Base-by-base conservation (phyloP, 129 eudicot species). In the Flaveria robusta region DNA sequence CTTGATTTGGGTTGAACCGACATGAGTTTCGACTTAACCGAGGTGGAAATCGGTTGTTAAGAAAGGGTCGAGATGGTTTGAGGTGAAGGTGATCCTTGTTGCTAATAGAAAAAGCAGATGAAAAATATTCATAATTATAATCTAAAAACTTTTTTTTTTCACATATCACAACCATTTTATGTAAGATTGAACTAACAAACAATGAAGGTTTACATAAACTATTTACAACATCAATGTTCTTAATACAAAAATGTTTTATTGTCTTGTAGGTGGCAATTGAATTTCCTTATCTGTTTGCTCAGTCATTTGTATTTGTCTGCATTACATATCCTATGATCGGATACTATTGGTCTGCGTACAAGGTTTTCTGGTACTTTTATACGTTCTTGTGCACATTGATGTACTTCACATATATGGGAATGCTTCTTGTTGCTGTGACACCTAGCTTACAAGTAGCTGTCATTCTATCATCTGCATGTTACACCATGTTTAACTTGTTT, bases 291-390 rank as follows among this genome's bases (percentile, higher is more conserved):
- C 72, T 85, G 46, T 82, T 87, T 15, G 80, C 70, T 15, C 85
- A 75, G 58, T 18, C 95, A 70, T 56, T 87, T 66, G 58, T 54
- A 59, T 91, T 79, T 58, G 67, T 79, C 12, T 75, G 82, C 70
- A 85, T 89, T 23, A 85, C 91, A 1, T 88, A 88, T 78, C 91
- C 97, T 4, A 86, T 86, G 91, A 86, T 88, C 41, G 89, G 91
- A 23, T 88, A 82, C 59, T 78, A 78, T 67, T 84, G 84, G 85
- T 82, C 97, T 12, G 83, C 85, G 4, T 77, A 79, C 66, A 90
- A 90, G 80, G 81, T 87, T 1, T 75, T 85, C 34, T 83, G 87
- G 86, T 90, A 85, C 77, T 86, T 86, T 68, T 91, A 86, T 74
- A 6, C 85, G 68, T 84, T 86, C 81, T 82, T 85, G 63, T 91